phyloP scores from a whole-genome alignment of 2,329 filamentous ascomycete species.

The Aspergillus oerlinghausenensis region DNA sequence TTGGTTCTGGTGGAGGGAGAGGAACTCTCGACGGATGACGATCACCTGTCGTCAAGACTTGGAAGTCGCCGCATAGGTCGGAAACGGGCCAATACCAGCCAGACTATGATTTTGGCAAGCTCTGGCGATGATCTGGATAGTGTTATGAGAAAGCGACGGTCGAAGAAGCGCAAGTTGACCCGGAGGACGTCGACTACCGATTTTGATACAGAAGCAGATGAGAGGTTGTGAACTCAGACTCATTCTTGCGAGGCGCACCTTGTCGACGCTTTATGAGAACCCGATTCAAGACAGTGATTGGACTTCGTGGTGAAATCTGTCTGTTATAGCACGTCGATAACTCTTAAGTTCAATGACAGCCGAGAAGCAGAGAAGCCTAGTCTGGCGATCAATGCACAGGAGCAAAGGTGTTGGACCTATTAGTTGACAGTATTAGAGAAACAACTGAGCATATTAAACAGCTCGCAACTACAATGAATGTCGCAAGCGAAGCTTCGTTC shows the following conservation, averaged over 20 bases:
- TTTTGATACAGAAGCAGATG: conserved; percentile 19
- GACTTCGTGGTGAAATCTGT: neutral
- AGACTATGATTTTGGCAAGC: conserved; percentile 16
- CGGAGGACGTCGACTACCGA: conserved; percentile 18
- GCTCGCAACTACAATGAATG: neutral
- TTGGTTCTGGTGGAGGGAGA: conserved; percentile 52
- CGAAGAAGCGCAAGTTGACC: conserved; percentile 24
- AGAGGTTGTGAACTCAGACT: conserved; percentile 2
- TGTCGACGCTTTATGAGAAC: neutral
- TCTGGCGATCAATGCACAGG: neutral
- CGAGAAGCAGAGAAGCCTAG: neutral
- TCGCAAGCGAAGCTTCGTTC: neutral
- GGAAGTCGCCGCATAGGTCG: conserved; percentile 7
- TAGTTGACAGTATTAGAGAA: neutral
- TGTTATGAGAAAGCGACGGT: conserved; percentile 14
- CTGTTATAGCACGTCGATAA: neutral
- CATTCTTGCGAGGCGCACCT: no score
- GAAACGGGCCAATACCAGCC: conserved; percentile 17
- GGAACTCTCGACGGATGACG: conserved; percentile 22
- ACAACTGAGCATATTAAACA: neutral
- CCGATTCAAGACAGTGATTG: neutral
- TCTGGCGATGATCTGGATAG: conserved; percentile 21
- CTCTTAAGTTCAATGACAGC: neutral
- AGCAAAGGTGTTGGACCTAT: neutral
- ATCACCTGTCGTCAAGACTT: conserved; percentile 5